These are phyloP conservation scores for Lathyrus tuberosus DNA, from an alignment of 306 rosid genomes.

Conservation along the genomic window DNA sequence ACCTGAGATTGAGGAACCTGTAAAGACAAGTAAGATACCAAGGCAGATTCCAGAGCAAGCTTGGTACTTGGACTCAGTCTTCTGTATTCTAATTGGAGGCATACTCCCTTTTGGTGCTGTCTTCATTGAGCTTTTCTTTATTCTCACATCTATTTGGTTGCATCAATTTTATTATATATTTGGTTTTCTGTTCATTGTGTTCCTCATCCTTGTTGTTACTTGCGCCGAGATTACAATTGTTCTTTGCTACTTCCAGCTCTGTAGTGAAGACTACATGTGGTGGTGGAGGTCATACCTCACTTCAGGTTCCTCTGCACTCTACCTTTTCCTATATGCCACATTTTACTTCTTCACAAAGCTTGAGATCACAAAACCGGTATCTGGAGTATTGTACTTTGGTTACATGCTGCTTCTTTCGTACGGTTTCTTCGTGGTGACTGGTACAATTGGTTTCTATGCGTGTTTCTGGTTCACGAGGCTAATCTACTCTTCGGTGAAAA, in stretches of 20 bases:
- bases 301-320: constrained; percentile 90
- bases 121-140: constrained; percentile 94
- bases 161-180: constrained; percentile 90
- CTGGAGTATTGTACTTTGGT: constrained; percentile 84
- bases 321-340: constrained; percentile 81
- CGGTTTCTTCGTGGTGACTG: constrained; percentile 82
- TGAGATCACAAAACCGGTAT: constrained; percentile 83
- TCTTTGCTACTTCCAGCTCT: constrained; percentile 98
- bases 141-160: constrained; percentile 92
- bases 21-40: constrained; percentile 82
- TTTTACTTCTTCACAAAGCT: constrained; percentile 95
- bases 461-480: constrained; percentile 88
- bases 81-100: constrained; percentile 79
- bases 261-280: constrained; percentile 92
- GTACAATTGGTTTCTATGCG: constrained; percentile 88
- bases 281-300: constrained; percentile 97
- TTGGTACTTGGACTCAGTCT: constrained; percentile 80
- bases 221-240: constrained; percentile 94
- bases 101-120: constrained; percentile 92
- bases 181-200: constrained; percentile 85
- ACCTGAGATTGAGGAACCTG: constrained; percentile 70
- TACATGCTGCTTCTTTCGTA: constrained; percentile 85
- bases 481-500: constrained; percentile 88
- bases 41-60: constrained; percentile 91
- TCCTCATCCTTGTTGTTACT: constrained; percentile 80